phyloP scores from a whole-genome alignment of 495 filamentous ascomycete genomes.

The Podospora tetraspora region DNA sequence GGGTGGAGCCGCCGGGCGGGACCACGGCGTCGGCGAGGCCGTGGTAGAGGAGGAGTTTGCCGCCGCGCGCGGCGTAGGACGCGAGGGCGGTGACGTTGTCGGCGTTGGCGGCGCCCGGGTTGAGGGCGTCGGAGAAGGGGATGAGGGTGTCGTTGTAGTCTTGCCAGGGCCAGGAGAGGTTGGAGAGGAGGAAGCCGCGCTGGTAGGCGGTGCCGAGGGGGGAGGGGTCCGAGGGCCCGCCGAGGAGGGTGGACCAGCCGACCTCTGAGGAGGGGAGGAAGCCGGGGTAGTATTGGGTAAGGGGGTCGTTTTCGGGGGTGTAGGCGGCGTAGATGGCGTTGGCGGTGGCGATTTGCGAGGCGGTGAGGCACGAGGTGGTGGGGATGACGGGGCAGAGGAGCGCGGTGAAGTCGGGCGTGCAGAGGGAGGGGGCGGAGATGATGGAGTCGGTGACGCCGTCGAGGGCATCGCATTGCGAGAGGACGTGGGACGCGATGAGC shows the following conservation, averaged over 20 bases:
- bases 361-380: slow-evolving; percentile 47
- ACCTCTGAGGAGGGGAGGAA: slow-evolving; percentile 34
- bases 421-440: slow-evolving; percentile 55
- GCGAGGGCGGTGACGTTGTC: slow-evolving; percentile 40
- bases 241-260: slow-evolving; percentile 25
- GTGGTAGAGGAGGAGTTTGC: slow-evolving; percentile 54
- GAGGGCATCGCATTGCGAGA: slow-evolving; percentile 58
- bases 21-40: slow-evolving; percentile 50
- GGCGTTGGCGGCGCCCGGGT: slow-evolving; percentile 42
- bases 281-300: slow-evolving; percentile 50
- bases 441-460: slow-evolving; percentile 61
- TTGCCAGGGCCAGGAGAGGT: slow-evolving; percentile 35
- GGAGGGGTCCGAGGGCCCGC: slow-evolving; percentile 16
- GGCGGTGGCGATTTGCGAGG: slow-evolving; percentile 51
- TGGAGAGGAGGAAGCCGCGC: slow-evolving; percentile 40
- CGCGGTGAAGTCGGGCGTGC: slow-evolving; percentile 47
- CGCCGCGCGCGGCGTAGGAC: slow-evolving; percentile 32
- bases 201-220: slow-evolving; percentile 37
- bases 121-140: slow-evolving; percentile 24
- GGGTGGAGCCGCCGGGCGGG: slow-evolving; percentile 28
- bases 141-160: slow-evolving; percentile 30
- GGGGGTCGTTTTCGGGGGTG: slow-evolving; percentile 40
- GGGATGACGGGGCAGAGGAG: slow-evolving; percentile 46
- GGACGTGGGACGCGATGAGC: slow-evolving; percentile 52
- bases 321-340: slow-evolving; percentile 52